Percentiles rank a stretch among this genome's conserved stretches.
Evolutionary conservation across 305 asterid species (phyloP).

Genomic region (Fraxinus sp.): DNA sequence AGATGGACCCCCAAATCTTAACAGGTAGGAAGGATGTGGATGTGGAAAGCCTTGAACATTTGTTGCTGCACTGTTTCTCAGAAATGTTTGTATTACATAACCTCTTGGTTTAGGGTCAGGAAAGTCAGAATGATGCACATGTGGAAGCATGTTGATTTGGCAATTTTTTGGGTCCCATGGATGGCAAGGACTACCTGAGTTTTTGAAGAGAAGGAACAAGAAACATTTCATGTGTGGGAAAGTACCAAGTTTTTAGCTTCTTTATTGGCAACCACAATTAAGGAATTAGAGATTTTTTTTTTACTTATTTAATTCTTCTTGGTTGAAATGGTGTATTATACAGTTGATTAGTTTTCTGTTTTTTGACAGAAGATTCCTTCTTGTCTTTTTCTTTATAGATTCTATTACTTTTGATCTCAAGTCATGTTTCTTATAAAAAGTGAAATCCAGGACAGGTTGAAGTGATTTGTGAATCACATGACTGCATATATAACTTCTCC

Average conservation of each 20-base stretch:
- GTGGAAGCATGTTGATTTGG: background rate
- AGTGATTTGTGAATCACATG: background rate
- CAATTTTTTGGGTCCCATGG: background rate
- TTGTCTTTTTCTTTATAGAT: background rate
- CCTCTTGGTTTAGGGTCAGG: background rate
- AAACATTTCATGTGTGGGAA: background rate
- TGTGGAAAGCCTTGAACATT: background rate
- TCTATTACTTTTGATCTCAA: background rate
- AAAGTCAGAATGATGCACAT: background rate
- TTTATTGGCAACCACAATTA: background rate
- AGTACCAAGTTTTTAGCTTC: background rate
- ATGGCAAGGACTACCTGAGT: background rate
- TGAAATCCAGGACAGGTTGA: background rate
- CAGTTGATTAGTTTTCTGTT: background rate
- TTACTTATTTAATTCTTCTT: background rate
- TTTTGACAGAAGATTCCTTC: background rate
- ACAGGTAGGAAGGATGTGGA: background rate
- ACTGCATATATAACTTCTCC: background rate
- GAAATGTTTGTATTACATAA: background rate
- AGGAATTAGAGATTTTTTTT: background rate
- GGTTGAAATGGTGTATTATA: background rate
- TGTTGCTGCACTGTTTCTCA: background rate
- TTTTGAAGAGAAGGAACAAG: background rate
- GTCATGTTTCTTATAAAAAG: background rate
- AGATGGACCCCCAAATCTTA: no score